These are phyloP conservation scores for Trichoderma sp. DNA, from an alignment of 2,329 filamentous ascomycete genomes.

Conservation along the genomic window DNA sequence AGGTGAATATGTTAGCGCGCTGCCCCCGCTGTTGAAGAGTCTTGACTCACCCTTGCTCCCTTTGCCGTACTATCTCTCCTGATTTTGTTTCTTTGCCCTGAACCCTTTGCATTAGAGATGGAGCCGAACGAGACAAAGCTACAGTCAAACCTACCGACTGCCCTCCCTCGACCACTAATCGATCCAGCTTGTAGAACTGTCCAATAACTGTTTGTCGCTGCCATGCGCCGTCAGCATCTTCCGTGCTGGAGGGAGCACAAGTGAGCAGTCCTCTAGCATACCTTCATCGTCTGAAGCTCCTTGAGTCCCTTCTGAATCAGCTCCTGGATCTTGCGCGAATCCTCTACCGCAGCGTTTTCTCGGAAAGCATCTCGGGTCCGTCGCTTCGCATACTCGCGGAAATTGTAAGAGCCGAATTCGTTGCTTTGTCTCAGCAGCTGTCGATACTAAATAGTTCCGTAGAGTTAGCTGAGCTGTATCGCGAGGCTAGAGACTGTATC, in stretches of 20 bases:
- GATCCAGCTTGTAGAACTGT: conserved; percentile 90
- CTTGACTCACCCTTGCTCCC: conserved; percentile 68
- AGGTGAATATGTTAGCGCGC: neutral
- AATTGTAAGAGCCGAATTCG: conserved; percentile 94
- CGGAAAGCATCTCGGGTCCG: conserved; percentile 88
- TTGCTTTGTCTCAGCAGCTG: conserved; percentile 81
- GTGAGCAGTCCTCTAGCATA: conserved; percentile 38
- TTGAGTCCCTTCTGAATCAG: conserved; percentile 84
- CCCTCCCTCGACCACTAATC: conserved; percentile 86
- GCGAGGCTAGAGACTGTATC: neutral
- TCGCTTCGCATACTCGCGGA: conserved; percentile 92
- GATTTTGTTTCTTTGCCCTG: conserved; percentile 70
- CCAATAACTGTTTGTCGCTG: conserved; percentile 94
- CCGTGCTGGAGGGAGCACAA: no score
- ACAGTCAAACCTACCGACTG: conserved; percentile 58
- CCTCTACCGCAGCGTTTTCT: conserved; percentile 70
- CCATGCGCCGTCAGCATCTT: conserved; percentile 10
- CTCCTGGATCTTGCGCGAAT: conserved; percentile 78
- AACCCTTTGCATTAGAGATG: neutral
- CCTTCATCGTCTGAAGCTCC: conserved; percentile 88
- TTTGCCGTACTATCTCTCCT: conserved; percentile 69
- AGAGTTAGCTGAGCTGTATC: neutral
- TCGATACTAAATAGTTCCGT: conserved; percentile 66
- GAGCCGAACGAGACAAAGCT: neutral
- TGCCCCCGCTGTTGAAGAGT: neutral